Conservation (phyloP, 179 eudicot species). For the Patellifolia procumbens region DNA sequence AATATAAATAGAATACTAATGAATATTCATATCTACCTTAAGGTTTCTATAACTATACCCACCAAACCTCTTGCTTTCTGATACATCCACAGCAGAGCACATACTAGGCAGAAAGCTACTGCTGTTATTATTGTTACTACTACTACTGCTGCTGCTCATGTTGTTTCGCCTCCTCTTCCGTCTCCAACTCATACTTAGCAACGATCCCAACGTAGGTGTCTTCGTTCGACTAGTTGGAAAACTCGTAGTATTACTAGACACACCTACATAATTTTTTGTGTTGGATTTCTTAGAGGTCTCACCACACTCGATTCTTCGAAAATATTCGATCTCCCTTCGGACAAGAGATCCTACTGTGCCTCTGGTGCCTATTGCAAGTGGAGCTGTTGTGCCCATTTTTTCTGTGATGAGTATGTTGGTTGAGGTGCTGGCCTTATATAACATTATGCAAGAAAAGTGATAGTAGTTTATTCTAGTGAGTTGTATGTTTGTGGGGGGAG, state of each 20-base stretch:
- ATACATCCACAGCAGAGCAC: constrained; percentile 70
- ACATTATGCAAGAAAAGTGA: constrained; percentile 8
- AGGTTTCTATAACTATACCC: constrained; percentile 62
- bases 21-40: constrained; percentile 30
- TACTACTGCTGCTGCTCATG: constrained; percentile 14
- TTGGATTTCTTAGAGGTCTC: constrained; percentile 31
- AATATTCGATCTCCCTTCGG: constrained; percentile 80
- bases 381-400: constrained; percentile 52
- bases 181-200: constrained; percentile 44
- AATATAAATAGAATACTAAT: constrained; percentile 10
- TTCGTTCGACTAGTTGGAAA: constrained; percentile 27
- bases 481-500: not conserved
- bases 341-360: constrained; percentile 87
- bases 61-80: constrained; percentile 41
- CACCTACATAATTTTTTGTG: constrained; percentile 18
- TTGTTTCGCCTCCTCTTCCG: constrained; percentile 44
- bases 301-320: constrained; percentile 40
- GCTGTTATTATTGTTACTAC: constrained; percentile 33
- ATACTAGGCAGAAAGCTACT: constrained; percentile 55
- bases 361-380: constrained; percentile 76
- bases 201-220: constrained; percentile 38
- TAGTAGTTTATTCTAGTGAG: not conserved
- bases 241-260: constrained; percentile 8
- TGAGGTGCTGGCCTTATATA: constrained; percentile 32
- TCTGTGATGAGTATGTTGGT: constrained; percentile 37